These are phyloP conservation scores for Tephrocybe sp. DNA, from an alignment of 768 basidiomycete genomes.

Conservation along the genomic window DNA sequence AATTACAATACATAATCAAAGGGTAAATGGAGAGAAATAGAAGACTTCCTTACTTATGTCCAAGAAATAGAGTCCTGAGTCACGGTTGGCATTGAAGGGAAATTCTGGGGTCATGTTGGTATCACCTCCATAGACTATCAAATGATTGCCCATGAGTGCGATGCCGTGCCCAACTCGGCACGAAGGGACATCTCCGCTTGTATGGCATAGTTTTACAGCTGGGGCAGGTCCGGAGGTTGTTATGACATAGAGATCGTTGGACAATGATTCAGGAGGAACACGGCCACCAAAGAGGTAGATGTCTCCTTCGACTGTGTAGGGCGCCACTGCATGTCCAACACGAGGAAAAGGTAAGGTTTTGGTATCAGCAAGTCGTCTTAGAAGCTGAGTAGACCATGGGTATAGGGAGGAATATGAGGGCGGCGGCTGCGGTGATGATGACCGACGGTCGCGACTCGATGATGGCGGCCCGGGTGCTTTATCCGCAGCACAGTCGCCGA, in stretches of 20 bases:
- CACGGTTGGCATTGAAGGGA: constrained; percentile 73
- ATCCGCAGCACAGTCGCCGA: too few species aligned
- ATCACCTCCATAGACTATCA: constrained; percentile 98
- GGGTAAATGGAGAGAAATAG: too few species aligned
- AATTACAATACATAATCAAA: background rate
- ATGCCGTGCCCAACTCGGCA: constrained; percentile 95
- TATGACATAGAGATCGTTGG: constrained; percentile 93
- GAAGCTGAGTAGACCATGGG: background rate
- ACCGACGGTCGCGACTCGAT: too few species aligned
- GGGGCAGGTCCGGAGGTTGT: constrained; percentile 62
- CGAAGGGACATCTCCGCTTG: constrained; percentile 82
- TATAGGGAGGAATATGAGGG: background rate
- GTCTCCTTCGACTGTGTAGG: constrained; percentile 43
- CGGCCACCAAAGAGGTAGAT: constrained; percentile 96
- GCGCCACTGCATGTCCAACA: background rate
- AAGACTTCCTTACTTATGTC: too few species aligned
- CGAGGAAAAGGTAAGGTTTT: background rate
- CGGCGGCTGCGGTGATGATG: background rate
- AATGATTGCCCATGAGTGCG: constrained; percentile 89
- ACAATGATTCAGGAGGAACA: constrained; percentile 76
- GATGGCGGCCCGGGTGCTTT: too few species aligned
- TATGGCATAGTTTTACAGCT: constrained; percentile 77
- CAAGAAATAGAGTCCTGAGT: constrained; percentile 83
- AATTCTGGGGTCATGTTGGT: constrained; percentile 79
- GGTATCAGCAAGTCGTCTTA: background rate